These are phyloP conservation scores for Anisogramma anomala DNA, from an alignment of 2,329 filamentous ascomycete genomes.

Conservation along the genomic window DNA sequence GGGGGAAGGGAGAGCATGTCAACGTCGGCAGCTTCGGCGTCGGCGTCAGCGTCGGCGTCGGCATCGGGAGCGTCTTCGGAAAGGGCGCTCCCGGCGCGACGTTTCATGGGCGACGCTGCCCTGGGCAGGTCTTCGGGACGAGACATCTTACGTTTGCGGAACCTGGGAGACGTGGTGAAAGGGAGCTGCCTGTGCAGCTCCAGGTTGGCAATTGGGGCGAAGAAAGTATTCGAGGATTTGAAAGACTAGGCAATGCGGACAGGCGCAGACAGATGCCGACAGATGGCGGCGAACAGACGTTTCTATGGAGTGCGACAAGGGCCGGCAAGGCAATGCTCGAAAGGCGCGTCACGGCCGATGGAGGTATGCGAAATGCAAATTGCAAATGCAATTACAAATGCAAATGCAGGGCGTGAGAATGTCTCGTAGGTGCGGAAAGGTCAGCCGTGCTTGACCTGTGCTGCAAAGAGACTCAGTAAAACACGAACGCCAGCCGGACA, in stretches of 20 bases:
- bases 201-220: constrained; percentile 19
- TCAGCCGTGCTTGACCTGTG: constrained; percentile 1
- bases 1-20: constrained; percentile 31
- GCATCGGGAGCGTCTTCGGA: constrained; percentile 31
- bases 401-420: constrained; percentile 7
- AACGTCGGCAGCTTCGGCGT: constrained; percentile 32
- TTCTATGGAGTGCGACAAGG: no score
- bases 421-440: constrained; percentile 7
- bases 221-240: constrained; percentile 2
- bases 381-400: constrained; percentile 8
- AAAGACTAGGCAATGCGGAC: not conserved
- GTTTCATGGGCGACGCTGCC: constrained; percentile 54
- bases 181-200: constrained; percentile 57
- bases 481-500: constrained; percentile 1
- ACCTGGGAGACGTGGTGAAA: constrained; percentile 58
- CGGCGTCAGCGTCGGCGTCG: constrained; percentile 26
- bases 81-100: constrained; percentile 52
- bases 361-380: no score
- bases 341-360: no score
- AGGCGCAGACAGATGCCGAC: no score
- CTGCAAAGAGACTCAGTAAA: constrained; percentile 9
- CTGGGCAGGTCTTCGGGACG: constrained; percentile 45
- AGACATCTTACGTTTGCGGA: constrained; percentile 58
- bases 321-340: no score
- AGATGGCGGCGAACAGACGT: no score